Percentiles rank a stretch among this genome's conserved stretches.
Conservation (phyloP, 2,329 filamentous ascomycete species). For the Colletotrichum sublineola region DNA sequence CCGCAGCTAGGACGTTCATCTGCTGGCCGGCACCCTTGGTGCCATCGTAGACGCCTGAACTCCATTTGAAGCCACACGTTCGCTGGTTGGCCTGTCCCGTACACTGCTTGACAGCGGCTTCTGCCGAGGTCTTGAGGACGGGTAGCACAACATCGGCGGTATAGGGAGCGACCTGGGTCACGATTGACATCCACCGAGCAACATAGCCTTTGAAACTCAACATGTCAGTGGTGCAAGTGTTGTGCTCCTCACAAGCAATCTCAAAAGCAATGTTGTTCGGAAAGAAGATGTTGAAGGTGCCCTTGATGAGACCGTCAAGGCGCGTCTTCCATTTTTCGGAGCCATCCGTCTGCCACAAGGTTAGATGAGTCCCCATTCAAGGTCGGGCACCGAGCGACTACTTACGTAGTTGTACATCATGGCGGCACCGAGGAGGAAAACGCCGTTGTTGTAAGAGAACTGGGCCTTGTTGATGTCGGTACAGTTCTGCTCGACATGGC, state of each 20-base stretch:
- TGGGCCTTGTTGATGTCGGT: conserved; percentile 67
- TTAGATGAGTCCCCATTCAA: conserved; percentile 6
- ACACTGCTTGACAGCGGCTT: conserved; percentile 68
- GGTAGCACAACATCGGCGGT: conserved; percentile 64
- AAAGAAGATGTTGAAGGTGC: conserved; percentile 64
- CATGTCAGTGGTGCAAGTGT: conserved; percentile 73
- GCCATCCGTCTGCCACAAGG: conserved; percentile 58
- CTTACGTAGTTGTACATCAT: conserved; percentile 73
- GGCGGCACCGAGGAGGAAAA: conserved; percentile 70
- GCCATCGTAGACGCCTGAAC: conserved; percentile 63
- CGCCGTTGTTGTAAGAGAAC: conserved; percentile 72
- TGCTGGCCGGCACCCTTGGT: conserved; percentile 70
- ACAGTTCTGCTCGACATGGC: conserved; percentile 65
- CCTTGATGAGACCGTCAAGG: conserved; percentile 56
- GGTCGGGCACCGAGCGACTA: conserved; percentile 25
- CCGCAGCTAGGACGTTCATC: conserved; percentile 69
- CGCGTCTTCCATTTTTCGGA: conserved; percentile 65
- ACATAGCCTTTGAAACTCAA: conserved; percentile 74
- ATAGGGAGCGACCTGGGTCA: conserved; percentile 67
- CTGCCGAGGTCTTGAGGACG: conserved; percentile 64
- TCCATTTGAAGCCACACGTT: conserved; percentile 70
- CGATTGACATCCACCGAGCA: conserved; percentile 67
- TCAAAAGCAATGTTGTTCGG: conserved; percentile 70
- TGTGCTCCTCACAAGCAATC: conserved; percentile 68
- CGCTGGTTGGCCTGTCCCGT: conserved; percentile 62